Evolutionary conservation across 495 filamentous ascomycete genomes (phyloP), one percentile per base, ranked within the genome.

Genomic region (Penicillium waksmanii): DNA sequence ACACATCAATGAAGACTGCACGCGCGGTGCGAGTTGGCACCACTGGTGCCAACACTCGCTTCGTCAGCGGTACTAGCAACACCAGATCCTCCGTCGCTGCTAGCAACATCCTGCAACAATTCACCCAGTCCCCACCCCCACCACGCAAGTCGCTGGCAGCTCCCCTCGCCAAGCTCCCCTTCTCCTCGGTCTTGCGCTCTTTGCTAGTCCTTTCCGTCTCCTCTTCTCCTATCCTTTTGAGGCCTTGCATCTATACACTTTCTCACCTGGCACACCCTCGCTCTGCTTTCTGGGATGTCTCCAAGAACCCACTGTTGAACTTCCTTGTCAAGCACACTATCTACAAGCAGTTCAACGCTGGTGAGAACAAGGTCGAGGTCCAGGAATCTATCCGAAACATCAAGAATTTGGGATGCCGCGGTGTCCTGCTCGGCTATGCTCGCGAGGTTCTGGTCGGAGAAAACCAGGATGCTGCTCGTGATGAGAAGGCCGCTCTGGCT

Each of bases 181-280:
- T 92, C 0, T 83, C 82, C 15, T 86, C 81, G 21, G 80, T 98
- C 48, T 72, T 97, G 44, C 89, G 94, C 25, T 93, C 91, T 9
- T 79, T 93, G 58, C 78, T 90, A 56, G 89, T 92, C 13, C 89
- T 90, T 13, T 85, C 85, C 19, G 80, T 97, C 55, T 96, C 93
- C 0, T 91, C 90, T 9, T 94, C 91, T 1, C 82, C 86, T 0
- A 58, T 88, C 18, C 82, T 96, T 6, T 82, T 97, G 23, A 78
- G 80, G 33, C 86, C 88, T 31, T 93, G 87, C 43, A 84, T 93
- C 31, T 80, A 80, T 46, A 73, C 88, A 17, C 87, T 96, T 60
- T 85, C 83, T 4, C 66, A 77, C n/a, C 80, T 96, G 62, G 89
- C 91, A 12, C 77, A 92, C 63, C 87, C 89, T 18, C 84, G 82